Evolutionary conservation across 345 rosid genomes (phyloP).

Genomic region (Syzygium jambos): DNA sequence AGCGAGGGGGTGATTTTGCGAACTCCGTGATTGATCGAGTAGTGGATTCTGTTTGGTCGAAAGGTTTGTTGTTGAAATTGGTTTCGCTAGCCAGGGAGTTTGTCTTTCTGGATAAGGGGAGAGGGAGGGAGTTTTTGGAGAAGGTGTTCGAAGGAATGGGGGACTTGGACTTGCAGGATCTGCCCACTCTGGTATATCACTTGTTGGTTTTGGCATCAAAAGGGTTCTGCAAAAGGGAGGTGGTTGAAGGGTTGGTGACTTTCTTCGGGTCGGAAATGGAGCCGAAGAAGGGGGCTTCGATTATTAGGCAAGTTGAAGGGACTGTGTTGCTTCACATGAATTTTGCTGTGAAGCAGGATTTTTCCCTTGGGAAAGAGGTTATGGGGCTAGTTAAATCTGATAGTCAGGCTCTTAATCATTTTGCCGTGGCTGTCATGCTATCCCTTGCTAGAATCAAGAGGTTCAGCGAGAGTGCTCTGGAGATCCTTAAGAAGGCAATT

Average conservation of each 20-base stretch:
- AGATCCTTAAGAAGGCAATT: slow-evolving; percentile 41
- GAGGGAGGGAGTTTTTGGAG: slow-evolving; percentile 53
- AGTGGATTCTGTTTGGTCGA: slow-evolving; percentile 49
- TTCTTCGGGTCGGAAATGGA: slow-evolving; percentile 53
- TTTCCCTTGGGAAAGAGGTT: slow-evolving; percentile 69
- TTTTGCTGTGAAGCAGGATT: slow-evolving; percentile 90
- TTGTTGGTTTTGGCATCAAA: slow-evolving; percentile 71
- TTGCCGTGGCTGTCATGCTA: slow-evolving; percentile 49
- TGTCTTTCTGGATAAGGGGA: slow-evolving; percentile 35
- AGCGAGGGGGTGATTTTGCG: slow-evolving; percentile 29
- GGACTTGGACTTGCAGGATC: slow-evolving; percentile 56
- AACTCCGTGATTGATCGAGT: slow-evolving; percentile 30
- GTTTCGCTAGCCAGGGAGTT: slow-evolving; percentile 55
- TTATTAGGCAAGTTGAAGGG: slow-evolving; percentile 67
- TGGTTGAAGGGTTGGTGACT: slow-evolving; percentile 55
- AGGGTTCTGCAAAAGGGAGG: slow-evolving; percentile 65
- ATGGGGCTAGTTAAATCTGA: slow-evolving; percentile 52
- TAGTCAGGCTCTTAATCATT: slow-evolving; percentile 54
- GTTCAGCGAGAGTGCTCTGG: slow-evolving; percentile 50
- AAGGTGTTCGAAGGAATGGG: slow-evolving; percentile 56
- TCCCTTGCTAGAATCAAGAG: slow-evolving; percentile 69
- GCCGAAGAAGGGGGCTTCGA: slow-evolving; percentile 28
- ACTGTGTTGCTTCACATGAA: slow-evolving; percentile 80
- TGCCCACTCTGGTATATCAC: slow-evolving; percentile 71
- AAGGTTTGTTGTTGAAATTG: slow-evolving; percentile 46